Percentiles rank a stretch among this genome's conserved stretches.
Evolutionary conservation across 768 basidiomycete genomes (phyloP).

Genomic region (Leucocoprinus leucothites): DNA sequence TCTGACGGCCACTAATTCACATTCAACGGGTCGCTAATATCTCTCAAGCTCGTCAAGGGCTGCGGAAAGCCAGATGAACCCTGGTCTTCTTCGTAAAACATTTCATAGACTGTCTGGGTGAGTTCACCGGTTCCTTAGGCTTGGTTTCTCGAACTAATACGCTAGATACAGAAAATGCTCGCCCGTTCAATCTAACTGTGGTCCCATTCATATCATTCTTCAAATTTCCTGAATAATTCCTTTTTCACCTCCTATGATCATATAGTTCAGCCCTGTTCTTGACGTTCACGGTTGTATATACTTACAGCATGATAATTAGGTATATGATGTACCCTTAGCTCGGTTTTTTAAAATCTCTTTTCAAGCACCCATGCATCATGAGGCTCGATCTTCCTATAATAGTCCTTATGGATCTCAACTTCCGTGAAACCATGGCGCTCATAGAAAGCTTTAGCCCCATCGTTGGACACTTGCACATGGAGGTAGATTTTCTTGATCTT

Average conservation of each 20-base stretch:
- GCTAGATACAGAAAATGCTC: neutral
- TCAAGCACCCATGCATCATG: slow-evolving; percentile 88
- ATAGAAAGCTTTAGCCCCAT: slow-evolving; percentile 76
- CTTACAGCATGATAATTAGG: slow-evolving; percentile 7
- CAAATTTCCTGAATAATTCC: neutral
- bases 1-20: slow-evolving; percentile 5
- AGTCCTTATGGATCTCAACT: slow-evolving; percentile 60
- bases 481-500: slow-evolving; percentile 72
- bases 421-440: slow-evolving; percentile 80
- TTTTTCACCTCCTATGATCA: neutral
- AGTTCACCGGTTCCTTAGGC: neutral
- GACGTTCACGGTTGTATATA: neutral
- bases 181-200: neutral
- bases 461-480: slow-evolving; percentile 86
- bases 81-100: slow-evolving; percentile 22
- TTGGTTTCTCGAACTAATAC: neutral
- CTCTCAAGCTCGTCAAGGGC: slow-evolving; percentile 64
- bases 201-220: neutral
- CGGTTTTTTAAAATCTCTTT: slow-evolving; percentile 24
- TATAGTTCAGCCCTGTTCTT: neutral
- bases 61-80: slow-evolving; percentile 70
- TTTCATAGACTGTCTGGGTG: neutral
- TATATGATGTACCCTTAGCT: too few species aligned
- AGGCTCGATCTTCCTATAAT: slow-evolving; percentile 89
- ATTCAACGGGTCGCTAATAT: slow-evolving; percentile 12